Evolutionary conservation across 306 rosid species (phyloP).

Genomic region (Malus domestica): DNA sequence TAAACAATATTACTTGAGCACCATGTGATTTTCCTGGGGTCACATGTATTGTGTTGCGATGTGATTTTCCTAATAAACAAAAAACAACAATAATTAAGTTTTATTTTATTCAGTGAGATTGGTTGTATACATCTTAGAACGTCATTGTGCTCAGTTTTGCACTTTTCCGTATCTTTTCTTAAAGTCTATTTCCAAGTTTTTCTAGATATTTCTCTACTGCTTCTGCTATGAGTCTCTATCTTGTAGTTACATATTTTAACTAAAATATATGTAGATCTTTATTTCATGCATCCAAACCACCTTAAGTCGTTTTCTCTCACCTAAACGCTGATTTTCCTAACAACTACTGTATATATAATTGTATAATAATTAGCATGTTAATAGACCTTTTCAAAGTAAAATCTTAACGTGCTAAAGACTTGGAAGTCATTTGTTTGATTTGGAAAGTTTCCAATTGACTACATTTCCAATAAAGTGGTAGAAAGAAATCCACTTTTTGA

Average conservation of each 20-base stretch:
- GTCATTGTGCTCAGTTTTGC: too few relatives aligned
- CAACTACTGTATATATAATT: too few relatives aligned
- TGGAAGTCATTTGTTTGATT: background rate
- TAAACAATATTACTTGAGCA: background rate
- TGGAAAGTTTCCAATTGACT: background rate
- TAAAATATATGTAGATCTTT: too few relatives aligned
- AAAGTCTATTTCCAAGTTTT: too few relatives aligned
- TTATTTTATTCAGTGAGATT: too few relatives aligned
- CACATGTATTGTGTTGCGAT: background rate
- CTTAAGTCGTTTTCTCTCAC: too few relatives aligned
- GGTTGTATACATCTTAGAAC: too few relatives aligned
- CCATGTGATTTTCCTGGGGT: background rate
- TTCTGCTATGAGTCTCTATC: rapidly evolving
- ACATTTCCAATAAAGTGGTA: background rate
- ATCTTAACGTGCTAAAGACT: background rate
- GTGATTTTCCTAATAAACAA: background rate
- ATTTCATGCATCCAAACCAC: too few relatives aligned
- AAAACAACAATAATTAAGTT: too few relatives aligned
- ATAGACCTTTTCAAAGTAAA: background rate
- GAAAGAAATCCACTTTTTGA: background rate
- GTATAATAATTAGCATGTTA: background rate
- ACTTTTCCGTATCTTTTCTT: too few relatives aligned
- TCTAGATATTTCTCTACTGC: too few relatives aligned
- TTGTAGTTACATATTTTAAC: too few relatives aligned
- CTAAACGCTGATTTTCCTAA: background rate